Evolutionary conservation across 257 asterid species (phyloP).

Genomic region (Nicotiana otophora): DNA sequence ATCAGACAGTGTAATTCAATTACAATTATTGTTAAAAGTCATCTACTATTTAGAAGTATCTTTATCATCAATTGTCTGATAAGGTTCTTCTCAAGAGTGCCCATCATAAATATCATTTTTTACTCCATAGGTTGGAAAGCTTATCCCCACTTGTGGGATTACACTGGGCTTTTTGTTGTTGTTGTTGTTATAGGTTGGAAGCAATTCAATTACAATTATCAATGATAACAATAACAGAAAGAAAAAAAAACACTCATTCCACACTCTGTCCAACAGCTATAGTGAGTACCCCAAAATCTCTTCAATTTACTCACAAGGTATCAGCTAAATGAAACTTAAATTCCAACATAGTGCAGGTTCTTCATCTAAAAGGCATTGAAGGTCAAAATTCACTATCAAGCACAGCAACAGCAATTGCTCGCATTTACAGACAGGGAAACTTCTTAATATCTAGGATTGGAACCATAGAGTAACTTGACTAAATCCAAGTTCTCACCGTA

Average conservation of each 20-base stretch:
- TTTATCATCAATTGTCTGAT: background rate
- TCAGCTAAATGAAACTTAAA: background rate
- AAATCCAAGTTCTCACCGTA: background rate
- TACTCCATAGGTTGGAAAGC: no score
- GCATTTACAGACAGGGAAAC: background rate
- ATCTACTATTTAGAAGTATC: background rate
- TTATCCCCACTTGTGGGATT: no score
- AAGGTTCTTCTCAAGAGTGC: background rate
- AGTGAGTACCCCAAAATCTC: background rate
- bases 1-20: background rate
- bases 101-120: background rate
- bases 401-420: background rate
- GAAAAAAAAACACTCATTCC: background rate
- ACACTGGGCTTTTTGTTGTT: no score
- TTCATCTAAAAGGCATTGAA: background rate
- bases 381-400: background rate
- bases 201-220: background rate
- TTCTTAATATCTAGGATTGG: background rate
- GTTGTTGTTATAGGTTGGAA: background rate
- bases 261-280: background rate
- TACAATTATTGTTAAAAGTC: background rate
- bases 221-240: background rate
- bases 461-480: background rate
- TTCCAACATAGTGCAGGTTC: background rate
- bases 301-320: background rate